Evolutionary conservation across 345 rosid genomes (phyloP).

Genomic region (Linum trigynum): DNA sequence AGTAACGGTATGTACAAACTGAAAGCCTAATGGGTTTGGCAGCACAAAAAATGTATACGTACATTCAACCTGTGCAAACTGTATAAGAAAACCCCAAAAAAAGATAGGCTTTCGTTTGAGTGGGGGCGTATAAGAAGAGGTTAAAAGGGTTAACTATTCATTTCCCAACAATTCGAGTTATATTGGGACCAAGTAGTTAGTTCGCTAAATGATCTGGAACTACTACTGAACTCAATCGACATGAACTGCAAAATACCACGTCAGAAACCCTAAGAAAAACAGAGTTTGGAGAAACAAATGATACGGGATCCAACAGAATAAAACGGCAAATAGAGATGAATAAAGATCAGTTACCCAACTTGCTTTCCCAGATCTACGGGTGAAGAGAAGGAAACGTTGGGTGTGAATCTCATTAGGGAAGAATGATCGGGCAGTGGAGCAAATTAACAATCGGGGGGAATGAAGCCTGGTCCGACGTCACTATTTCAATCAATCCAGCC

Average conservation of each 20-base stretch:
- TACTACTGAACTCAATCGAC: slow-evolving; percentile 17
- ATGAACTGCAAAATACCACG: slow-evolving; percentile 1
- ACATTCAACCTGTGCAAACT: no score
- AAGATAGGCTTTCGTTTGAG: no score
- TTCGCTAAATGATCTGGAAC: no score
- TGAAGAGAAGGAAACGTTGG: neutral
- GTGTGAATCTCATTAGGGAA: no score
- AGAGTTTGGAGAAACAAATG: slow-evolving; percentile 5
- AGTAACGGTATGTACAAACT: no score
- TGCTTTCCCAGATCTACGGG: neutral
- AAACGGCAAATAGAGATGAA: neutral
- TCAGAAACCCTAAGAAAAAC: slow-evolving; percentile 26
- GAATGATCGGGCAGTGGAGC: slow-evolving; percentile 22
- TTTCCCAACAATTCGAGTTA: no score
- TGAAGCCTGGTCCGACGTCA: slow-evolving; percentile 97
- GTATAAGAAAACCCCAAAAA: no score
- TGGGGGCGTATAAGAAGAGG: no score
- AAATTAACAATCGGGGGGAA: slow-evolving; percentile 57
- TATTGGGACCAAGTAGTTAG: no score
- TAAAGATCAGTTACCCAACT: neutral
- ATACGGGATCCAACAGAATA: neutral
- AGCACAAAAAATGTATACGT: no score
- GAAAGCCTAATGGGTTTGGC: no score
- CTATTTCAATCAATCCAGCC: slow-evolving; percentile 8
- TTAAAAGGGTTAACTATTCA: no score